These are phyloP conservation scores for Vanrija sp. DNA, from an alignment of 1,284 basidiomycete species.

Conservation along the genomic window DNA sequence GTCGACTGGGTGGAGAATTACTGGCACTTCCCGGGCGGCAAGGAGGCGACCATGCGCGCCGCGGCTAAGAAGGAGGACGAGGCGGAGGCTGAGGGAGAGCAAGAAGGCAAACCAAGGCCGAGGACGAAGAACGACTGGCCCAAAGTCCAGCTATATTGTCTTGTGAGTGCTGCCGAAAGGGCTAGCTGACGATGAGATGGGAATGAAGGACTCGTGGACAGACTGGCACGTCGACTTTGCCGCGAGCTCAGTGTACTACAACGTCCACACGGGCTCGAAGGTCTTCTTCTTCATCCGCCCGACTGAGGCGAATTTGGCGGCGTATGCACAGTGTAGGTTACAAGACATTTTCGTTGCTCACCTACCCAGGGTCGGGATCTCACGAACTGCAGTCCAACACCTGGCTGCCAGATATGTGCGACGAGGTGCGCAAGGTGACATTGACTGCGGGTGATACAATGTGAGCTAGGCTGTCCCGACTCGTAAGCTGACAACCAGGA, in stretches of 20 bases:
- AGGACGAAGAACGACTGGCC: conserved; percentile 58
- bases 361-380: conserved; percentile 62
- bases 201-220: conserved; percentile 63
- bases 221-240: conserved; percentile 98
- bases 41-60: conserved; percentile 15
- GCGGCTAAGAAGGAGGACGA: conserved; percentile 35
- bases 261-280: conserved; percentile 77
- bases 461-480: conserved; percentile 51
- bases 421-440: conserved; percentile 81
- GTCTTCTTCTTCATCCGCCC: conserved; percentile 94
- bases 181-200: conserved; percentile 26
- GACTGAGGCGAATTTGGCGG: conserved; percentile 79
- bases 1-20: conserved; percentile 95
- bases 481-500: conserved; percentile 49
- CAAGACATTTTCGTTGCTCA: neutral
- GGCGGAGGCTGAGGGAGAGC: neutral
- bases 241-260: conserved; percentile 90
- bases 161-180: conserved; percentile 62
- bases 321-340: conserved; percentile 52
- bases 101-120: conserved; percentile 1
- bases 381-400: conserved; percentile 72
- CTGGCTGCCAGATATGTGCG: conserved; percentile 79
- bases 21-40: conserved; percentile 59
- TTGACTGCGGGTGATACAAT: conserved; percentile 84
- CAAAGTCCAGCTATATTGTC: conserved; percentile 91